Percentiles rank a stretch among this genome's conserved stretches.
phyloP scores from a whole-genome alignment of 176 grass and related monocot species.

The Hordeum vulgare region DNA sequence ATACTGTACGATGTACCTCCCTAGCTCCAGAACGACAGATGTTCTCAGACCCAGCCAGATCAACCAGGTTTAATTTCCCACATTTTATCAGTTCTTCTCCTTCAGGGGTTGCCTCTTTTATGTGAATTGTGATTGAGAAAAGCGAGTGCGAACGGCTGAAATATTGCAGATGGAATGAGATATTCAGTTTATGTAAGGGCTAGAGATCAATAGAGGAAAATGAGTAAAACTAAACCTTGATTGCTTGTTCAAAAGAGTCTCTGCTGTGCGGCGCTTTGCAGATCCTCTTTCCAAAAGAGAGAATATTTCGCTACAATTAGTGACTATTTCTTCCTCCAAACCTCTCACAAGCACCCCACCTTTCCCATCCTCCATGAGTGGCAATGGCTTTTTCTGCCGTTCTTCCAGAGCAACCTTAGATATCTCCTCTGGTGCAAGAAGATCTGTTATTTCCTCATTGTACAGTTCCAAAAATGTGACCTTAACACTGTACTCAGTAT shows the following conservation, averaged over 20 bases:
- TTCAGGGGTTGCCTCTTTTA: conserved; percentile 98
- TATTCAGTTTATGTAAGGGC: neutral
- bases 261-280: conserved; percentile 87
- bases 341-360: conserved; percentile 94
- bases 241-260: conserved; percentile 96
- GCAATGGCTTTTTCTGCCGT: conserved; percentile 71
- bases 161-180: conserved; percentile 18
- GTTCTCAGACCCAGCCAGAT: conserved; percentile 95
- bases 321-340: conserved; percentile 95
- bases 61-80: conserved; percentile 91
- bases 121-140: conserved; percentile 98
- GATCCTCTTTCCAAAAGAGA: conserved; percentile 93
- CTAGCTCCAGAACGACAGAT: conserved; percentile 95
- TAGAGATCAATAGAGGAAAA: neutral
- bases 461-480: conserved; percentile 96
- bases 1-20: conserved; percentile 53
- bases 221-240: conserved; percentile 64
- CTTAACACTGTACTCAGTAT: conserved; percentile 97
- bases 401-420: conserved; percentile 75
- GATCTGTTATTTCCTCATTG: conserved; percentile 97
- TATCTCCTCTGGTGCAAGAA: conserved; percentile 90
- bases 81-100: conserved; percentile 99
- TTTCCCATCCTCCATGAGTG: conserved; percentile 99
- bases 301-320: conserved; percentile 78
- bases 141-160: conserved; percentile 96